phyloP scores from a whole-genome alignment of 352 stramenopile species.

The Pythium vanterpoolii region DNA sequence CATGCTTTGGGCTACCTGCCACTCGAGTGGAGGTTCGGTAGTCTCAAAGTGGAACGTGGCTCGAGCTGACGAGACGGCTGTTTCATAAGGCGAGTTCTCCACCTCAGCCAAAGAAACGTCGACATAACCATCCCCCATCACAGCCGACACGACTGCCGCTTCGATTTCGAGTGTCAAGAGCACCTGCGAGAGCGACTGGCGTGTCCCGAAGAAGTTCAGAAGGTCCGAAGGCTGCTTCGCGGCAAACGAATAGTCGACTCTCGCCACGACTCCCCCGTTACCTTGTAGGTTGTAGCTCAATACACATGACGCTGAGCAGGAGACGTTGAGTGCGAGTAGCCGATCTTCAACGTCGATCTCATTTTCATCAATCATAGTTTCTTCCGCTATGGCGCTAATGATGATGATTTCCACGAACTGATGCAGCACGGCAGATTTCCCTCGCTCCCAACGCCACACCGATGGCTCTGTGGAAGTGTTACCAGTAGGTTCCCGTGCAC shows the following conservation, averaged over 20 bases:
- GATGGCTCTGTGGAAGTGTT: neutral
- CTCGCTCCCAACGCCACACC: neutral
- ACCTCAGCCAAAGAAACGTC: constrained; percentile 5
- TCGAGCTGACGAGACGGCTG: neutral
- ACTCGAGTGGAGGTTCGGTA: neutral
- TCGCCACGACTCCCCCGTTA: neutral
- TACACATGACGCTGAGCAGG: constrained; percentile 13
- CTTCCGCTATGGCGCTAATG: neutral
- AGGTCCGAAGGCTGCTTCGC: neutral
- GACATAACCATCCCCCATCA: neutral
- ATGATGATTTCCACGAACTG: neutral
- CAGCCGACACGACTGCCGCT: neutral
- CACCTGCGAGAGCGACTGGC: neutral
- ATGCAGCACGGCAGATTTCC: neutral
- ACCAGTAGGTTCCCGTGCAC: neutral
- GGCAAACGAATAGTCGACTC: constrained; percentile 8
- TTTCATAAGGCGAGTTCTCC: neutral
- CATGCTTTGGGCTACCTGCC: neutral
- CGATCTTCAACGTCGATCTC: neutral
- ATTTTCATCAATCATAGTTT: neutral
- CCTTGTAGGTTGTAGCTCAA: neutral
- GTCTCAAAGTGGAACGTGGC: constrained; percentile 1
- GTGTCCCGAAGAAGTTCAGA: constrained; percentile 12
- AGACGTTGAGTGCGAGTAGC: constrained; percentile 4
- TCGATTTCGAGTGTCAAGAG: constrained; percentile 5